phyloP scores from a whole-genome alignment of 2,329 filamentous ascomycete genomes.

The Nigrospora osmanthi region DNA sequence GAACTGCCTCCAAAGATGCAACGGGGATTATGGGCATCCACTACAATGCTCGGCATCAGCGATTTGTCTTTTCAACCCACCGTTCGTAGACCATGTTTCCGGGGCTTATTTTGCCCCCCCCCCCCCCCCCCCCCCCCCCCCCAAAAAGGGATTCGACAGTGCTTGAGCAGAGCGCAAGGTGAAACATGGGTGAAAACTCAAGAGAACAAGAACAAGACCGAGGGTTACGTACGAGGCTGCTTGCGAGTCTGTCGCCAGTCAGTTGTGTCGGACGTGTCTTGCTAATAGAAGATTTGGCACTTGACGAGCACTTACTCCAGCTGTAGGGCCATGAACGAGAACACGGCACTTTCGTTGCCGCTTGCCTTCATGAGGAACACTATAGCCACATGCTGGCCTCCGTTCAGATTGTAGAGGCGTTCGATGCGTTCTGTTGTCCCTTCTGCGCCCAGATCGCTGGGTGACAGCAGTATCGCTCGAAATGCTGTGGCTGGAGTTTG shows the following conservation, averaged over 20 bases:
- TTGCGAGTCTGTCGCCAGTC: slow-evolving; percentile 21
- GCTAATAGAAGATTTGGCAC: background rate
- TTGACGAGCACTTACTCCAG: slow-evolving; percentile 25
- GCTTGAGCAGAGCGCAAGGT: too few relatives aligned
- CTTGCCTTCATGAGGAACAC: slow-evolving; percentile 33
- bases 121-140: too few relatives aligned
- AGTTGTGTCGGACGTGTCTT: background rate
- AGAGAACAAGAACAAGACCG: too few relatives aligned
- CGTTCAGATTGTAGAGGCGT: slow-evolving; percentile 31
- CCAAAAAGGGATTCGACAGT: too few relatives aligned
- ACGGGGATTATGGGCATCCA: slow-evolving; percentile 35
- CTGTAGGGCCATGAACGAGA: slow-evolving; percentile 33
- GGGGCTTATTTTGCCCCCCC: too few relatives aligned
- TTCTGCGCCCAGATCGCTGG: slow-evolving; percentile 23
- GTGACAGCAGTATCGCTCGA: slow-evolving; percentile 31
- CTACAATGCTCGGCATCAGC: too few relatives aligned
- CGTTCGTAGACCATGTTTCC: too few relatives aligned
- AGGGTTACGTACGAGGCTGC: slow-evolving; percentile 9
- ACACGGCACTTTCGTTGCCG: slow-evolving; percentile 18
- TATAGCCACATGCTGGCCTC: slow-evolving; percentile 29
- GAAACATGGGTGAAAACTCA: too few relatives aligned
- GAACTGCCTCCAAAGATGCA: slow-evolving; percentile 23
- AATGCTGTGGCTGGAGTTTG: slow-evolving; percentile 15
- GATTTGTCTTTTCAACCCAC: too few relatives aligned
- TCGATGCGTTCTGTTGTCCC: slow-evolving; percentile 26